phyloP scores from a whole-genome alignment of 2,329 filamentous ascomycete genomes.

The Colletotrichum nymphaeae region DNA sequence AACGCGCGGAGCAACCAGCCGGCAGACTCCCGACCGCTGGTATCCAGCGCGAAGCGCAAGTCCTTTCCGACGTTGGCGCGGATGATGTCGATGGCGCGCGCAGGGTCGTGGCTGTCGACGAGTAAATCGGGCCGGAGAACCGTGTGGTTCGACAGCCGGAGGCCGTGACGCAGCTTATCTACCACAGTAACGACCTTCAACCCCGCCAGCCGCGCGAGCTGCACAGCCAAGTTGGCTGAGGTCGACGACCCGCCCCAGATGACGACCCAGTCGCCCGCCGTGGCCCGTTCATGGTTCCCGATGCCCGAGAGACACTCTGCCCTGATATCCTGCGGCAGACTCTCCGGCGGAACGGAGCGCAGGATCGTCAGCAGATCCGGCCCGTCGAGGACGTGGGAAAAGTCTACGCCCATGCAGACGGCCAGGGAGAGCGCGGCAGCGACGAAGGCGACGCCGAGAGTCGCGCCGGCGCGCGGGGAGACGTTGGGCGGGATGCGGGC shows the following conservation, averaged over 20 bases:
- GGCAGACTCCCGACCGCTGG: conserved; percentile 73
- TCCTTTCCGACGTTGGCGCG: conserved; percentile 65
- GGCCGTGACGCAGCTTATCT: conserved; percentile 74
- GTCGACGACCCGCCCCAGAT: conserved; percentile 84
- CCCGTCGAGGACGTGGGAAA: conserved; percentile 61
- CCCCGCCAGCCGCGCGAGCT: conserved; percentile 75
- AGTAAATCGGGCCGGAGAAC: conserved; percentile 68
- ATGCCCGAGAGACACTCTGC: conserved; percentile 72
- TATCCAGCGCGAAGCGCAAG: conserved; percentile 77
- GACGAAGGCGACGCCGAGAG: conserved; percentile 78
- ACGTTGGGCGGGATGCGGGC: conserved; percentile 68
- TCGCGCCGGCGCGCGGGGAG: conserved; percentile 66
- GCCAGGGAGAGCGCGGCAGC: conserved; percentile 75
- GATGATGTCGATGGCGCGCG: conserved; percentile 74
- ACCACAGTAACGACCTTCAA: conserved; percentile 74
- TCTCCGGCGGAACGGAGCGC: conserved; percentile 54
- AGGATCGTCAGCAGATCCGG: conserved; percentile 70
- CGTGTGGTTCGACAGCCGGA: conserved; percentile 61
- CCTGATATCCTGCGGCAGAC: conserved; percentile 70
- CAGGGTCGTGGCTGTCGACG: conserved; percentile 74
- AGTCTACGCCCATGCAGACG: conserved; percentile 77
- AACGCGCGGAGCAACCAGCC: conserved; percentile 67
- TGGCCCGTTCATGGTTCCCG: conserved; percentile 61
- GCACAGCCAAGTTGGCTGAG: conserved; percentile 73
- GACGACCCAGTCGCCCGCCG: conserved; percentile 74